A percentile compares a stretch with the other conserved stretches of the same genome.
These are phyloP conservation scores for Leccinum ochraceum DNA, from an alignment of 768 basidiomycete genomes.

Conservation along the genomic window DNA sequence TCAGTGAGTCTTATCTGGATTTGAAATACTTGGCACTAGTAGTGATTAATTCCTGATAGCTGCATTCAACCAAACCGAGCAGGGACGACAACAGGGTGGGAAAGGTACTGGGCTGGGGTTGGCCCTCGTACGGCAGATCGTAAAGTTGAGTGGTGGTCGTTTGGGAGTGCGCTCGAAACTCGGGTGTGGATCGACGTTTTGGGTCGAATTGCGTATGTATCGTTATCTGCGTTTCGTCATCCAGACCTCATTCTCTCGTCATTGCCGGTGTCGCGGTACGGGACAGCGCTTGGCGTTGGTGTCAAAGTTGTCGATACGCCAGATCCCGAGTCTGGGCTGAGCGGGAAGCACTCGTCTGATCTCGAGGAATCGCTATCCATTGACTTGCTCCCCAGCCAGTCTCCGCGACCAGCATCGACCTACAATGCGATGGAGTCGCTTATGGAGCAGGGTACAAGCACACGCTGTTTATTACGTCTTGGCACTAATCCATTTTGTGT, in stretches of 20 bases:
- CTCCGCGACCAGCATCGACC: constrained; percentile 7
- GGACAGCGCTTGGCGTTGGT: constrained; percentile 67
- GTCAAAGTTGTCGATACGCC: constrained; percentile 42
- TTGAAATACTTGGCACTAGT: not conserved
- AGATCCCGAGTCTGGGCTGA: constrained; percentile 25
- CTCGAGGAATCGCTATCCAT: constrained; percentile 31
- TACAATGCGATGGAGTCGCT: constrained; percentile 58
- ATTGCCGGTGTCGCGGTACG: constrained; percentile 7
- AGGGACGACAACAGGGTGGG: constrained; percentile 71
- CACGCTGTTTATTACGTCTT: not conserved
- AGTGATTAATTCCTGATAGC: constrained; percentile 37
- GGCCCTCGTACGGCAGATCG: constrained; percentile 77
- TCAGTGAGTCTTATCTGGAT: constrained; percentile 50
- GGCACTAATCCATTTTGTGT: constrained; percentile 2
- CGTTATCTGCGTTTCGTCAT: constrained; percentile 14
- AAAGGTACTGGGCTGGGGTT: constrained; percentile 76
- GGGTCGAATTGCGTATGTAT: constrained; percentile 72
- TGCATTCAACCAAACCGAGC: constrained; percentile 78
- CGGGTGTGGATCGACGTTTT: constrained; percentile 80
- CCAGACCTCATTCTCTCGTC: constrained; percentile 13
- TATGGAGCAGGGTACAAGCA: constrained; percentile 60
- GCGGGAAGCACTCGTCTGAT: constrained; percentile 22
- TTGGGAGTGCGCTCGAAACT: constrained; percentile 67
- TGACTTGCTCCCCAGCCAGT: constrained; percentile 21
- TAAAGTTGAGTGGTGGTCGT: constrained; percentile 72